phyloP scores from a whole-genome alignment of 2,329 filamentous ascomycete genomes.

The Fusarium newnesense region DNA sequence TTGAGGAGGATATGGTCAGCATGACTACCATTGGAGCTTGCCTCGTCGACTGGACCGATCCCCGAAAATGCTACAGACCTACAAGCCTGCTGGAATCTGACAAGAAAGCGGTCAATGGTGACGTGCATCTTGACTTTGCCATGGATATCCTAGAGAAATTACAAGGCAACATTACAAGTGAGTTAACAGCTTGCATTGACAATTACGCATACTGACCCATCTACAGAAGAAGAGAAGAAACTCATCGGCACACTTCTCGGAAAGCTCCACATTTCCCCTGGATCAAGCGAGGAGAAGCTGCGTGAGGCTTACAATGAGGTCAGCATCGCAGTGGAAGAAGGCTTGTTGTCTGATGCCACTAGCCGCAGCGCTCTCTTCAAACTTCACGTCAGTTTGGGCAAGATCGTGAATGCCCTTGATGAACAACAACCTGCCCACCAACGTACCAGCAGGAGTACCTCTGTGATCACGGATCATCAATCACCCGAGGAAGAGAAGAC shows the following conservation, averaged over 20 bases:
- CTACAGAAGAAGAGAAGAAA: conserved; percentile 85
- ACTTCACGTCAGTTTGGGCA: conserved; percentile 73
- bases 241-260: conserved; percentile 79
- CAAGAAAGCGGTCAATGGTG: conserved; percentile 75
- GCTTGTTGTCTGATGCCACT: conserved; percentile 68
- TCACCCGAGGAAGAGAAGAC: conserved; percentile 54
- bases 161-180: conserved; percentile 73
- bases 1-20: conserved; percentile 81
- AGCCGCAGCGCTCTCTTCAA: conserved; percentile 74
- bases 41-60: conserved; percentile 94
- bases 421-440: conserved; percentile 53
- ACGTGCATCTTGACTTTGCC: conserved; percentile 84
- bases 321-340: conserved; percentile 70
- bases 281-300: conserved; percentile 68
- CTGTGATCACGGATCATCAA: conserved; percentile 48
- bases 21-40: conserved; percentile 82
- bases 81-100: conserved; percentile 62
- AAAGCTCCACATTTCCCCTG: conserved; percentile 82
- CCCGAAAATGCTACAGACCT: conserved; percentile 76
- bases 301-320: conserved; percentile 68
- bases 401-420: conserved; percentile 71
- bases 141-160: conserved; percentile 80
- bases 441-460: conserved; percentile 58
- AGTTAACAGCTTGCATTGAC: conserved; percentile 47
- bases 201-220: conserved; percentile 42